Base-by-base conservation (phyloP, 1,284 basidiomycete species). In the Pseudozyma sp. region DNA sequence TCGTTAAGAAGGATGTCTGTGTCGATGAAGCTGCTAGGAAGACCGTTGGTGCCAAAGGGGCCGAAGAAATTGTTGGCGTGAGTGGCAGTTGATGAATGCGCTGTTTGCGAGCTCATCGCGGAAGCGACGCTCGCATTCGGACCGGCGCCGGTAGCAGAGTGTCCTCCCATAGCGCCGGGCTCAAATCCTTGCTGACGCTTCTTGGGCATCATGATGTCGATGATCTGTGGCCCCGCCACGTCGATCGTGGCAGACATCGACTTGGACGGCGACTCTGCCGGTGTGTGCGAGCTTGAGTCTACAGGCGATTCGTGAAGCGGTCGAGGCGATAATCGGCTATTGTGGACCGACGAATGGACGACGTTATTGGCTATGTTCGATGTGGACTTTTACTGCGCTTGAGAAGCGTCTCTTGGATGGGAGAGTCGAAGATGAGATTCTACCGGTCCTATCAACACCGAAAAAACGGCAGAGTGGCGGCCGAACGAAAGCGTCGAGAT, bases 1-100 rank as follows among this genome's bases (percentile, higher is more conserved):
- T 78, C 68, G 37, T 72, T 78, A 54, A 78, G 63, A n/a, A 78
- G 58, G 34, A 75, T 72, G 31, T 78, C 72, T 30, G 73, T 78
- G 42, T 78, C 76, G 47, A 78, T 78, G 51, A 75, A 75, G 68
- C 68, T 75, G 40, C 55, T 71, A 16, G 73, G 52, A 10, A 75
- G 55, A 16, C 68, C 68, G 43, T 63, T 65, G 35, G 59, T 51
- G 34, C 68, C 57, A 34, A 68, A 70, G 4, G 57, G 60, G 10
- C 64, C 64, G 24, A 75, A 74, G 49, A 74, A 62, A 59, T 39
- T 66, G 68, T 49, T 66, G 31, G 16, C 48, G 43, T 59, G 29
- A 24, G 54, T n/a, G 19, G 47, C n/a, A 19, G 39, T 42, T 13
- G 57, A 29, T 5, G 56, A 35, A 33, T 50, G 53, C 31, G 44